phyloP scores from a whole-genome alignment of 2,329 filamentous ascomycete genomes.

The Penicillium sclerotiorum region DNA sequence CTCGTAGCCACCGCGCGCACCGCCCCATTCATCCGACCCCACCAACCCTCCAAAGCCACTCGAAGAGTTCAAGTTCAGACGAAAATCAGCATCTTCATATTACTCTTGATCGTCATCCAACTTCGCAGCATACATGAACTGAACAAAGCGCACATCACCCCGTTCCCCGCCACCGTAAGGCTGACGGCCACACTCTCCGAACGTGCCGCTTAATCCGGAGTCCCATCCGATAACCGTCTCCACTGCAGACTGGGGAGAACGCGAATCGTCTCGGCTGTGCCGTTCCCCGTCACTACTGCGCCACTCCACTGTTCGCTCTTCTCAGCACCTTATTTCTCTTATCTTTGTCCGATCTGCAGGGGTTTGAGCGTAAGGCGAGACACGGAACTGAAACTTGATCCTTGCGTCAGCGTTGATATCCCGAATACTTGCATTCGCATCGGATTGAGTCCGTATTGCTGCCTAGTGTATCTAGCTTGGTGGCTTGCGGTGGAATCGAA shows the following conservation, averaged over 20 bases:
- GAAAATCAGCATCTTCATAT: no score
- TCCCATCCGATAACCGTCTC: conserved; percentile 15
- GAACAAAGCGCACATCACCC: not conserved
- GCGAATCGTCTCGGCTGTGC: conserved; percentile 9
- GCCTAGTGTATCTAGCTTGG: not conserved
- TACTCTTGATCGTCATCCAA: not conserved
- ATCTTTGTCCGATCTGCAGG: no score
- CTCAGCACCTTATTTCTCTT: no score
- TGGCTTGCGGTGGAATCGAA: not conserved
- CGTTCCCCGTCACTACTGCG: conserved; percentile 5
- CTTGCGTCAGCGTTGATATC: not conserved
- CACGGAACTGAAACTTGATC: no score
- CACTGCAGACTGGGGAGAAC: conserved; percentile 21
- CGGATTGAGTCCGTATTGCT: not conserved
- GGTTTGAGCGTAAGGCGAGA: no score
- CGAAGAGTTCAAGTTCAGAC: not conserved
- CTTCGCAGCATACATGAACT: no score
- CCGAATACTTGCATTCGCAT: not conserved
- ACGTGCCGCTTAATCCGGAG: conserved; percentile 21
- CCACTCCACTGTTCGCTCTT: conserved; percentile 1
- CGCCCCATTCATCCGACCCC: not conserved
- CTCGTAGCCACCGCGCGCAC: not conserved
- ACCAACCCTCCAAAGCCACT: not conserved
- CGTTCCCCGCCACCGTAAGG: conserved; percentile 14
- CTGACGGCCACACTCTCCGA: conserved; percentile 23